Base-by-base conservation (phyloP, 2,329 filamentous ascomycete genomes). In the Xylaria sp. region DNA sequence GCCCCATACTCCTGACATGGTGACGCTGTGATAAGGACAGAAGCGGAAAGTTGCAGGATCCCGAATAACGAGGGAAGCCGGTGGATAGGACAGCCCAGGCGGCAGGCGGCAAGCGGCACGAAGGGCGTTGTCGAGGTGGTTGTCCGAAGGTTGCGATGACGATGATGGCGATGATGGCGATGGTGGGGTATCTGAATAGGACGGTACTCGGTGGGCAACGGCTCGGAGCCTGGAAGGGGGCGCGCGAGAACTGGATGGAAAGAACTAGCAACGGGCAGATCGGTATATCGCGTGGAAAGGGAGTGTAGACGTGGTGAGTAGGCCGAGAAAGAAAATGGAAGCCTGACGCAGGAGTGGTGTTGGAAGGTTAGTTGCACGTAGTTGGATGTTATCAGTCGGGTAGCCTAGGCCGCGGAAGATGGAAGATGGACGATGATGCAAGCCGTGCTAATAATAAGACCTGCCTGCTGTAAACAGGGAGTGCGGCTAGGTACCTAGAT, bases 1-100 rank as follows among this genome's bases (percentile, higher is more conserved):
- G 84, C 92, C 90, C 92, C 92, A 93, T 83, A 92, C 88, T 72
- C 85, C 85, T 72, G 85, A 90, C 89, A 90, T 91, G 72, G 76
- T 85, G 77, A 71, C 68, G 20, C 15, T 43, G n/a, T n/a, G 46
- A 39, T 61, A 43, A 28, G 59, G 67, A 66, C 62, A 59, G 59
- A 66, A 66, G 46, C 23, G 52, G 64, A 62, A 28, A 51, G 36
- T 60, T 55, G 67, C 64, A 59, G 55, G 49, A 59, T 39, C 36
- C 25, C 43, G 36, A 23, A 63, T 28, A 55, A 51, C 48, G 49
- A 23, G 59, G 52, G 52, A 39, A 13, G 36, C 51, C 46, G 39
- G 39, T 28, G 55, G 43, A 20, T 33, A 54, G 31, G 58, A 52
- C 43, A 66, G 61, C 28, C 20, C 13, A 18, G n/a, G n/a, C n/a